A percentile compares a stretch with the other conserved stretches of the same genome.
phyloP scores from a whole-genome alignment of 257 asterid species.

The Osmanthus fragrans region DNA sequence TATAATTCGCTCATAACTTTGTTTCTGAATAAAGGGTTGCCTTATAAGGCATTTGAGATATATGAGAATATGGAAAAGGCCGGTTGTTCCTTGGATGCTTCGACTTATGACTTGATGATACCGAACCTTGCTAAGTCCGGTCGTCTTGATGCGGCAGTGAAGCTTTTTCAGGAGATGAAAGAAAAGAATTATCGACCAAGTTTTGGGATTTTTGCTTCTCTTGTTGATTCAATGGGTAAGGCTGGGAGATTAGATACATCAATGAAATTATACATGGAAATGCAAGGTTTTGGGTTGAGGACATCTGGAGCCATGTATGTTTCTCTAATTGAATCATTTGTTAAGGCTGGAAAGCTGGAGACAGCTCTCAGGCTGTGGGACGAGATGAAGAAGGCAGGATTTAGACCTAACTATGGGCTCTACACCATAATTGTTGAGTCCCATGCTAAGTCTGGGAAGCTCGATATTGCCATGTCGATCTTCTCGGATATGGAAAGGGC shows the following conservation, averaged over 20 bases:
- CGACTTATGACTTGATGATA: slow-evolving; percentile 86
- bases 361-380: slow-evolving; percentile 81
- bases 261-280: slow-evolving; percentile 79
- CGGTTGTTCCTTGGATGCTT: slow-evolving; percentile 67
- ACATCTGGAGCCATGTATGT: slow-evolving; percentile 86
- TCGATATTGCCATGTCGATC: slow-evolving; percentile 83
- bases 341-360: slow-evolving; percentile 89
- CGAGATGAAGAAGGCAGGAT: slow-evolving; percentile 91
- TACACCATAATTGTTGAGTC: slow-evolving; percentile 90
- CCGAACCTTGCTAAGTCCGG: slow-evolving; percentile 93
- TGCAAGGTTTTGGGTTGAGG: slow-evolving; percentile 85
- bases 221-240: slow-evolving; percentile 58
- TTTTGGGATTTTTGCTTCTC: slow-evolving; percentile 39
- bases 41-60: slow-evolving; percentile 93
- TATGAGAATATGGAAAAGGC: slow-evolving; percentile 66
- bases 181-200: slow-evolving; percentile 39
- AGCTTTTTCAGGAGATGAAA: slow-evolving; percentile 57
- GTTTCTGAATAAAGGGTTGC: slow-evolving; percentile 80
- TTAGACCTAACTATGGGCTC: slow-evolving; percentile 88
- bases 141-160: slow-evolving; percentile 70
- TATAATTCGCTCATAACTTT: slow-evolving; percentile 77
- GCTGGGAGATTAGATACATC: slow-evolving; percentile 82
- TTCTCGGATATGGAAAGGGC: slow-evolving; percentile 94
- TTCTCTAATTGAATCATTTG: slow-evolving; percentile 83
- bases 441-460: slow-evolving; percentile 96